phyloP scores from a whole-genome alignment of 768 basidiomycete genomes.

The Sistotremastrum niveocremeum region DNA sequence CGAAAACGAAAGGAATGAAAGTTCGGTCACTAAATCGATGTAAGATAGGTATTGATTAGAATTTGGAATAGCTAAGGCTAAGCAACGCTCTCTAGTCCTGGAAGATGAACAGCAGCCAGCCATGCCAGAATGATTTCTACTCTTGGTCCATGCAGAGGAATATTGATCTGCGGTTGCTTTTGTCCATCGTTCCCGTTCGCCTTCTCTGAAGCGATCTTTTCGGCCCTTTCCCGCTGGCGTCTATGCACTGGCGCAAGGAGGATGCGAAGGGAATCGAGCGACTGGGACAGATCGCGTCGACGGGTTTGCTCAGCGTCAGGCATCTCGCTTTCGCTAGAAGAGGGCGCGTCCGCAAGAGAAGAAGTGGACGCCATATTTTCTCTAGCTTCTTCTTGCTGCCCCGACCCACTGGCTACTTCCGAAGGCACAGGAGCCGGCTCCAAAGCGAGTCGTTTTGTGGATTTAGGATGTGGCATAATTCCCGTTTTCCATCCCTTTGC shows the following conservation, averaged over 20 bases:
- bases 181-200: conserved; percentile 27
- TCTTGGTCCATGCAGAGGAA: conserved; percentile 74
- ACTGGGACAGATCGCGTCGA: conserved; percentile 31
- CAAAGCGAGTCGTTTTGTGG: not conserved
- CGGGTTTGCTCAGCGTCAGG: not conserved
- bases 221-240: conserved; percentile 46
- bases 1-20: too few species aligned
- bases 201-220: conserved; percentile 38
- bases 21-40: too few species aligned
- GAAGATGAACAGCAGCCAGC: conserved; percentile 70
- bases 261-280: conserved; percentile 57
- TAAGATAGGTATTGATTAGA: too few species aligned
- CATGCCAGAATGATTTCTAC: conserved; percentile 80
- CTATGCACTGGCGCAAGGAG: conserved; percentile 57
- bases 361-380: conserved; percentile 12
- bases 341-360: conserved; percentile 11
- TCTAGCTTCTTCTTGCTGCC: too few species aligned
- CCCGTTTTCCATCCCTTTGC: conserved; percentile 64
- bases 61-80: too few species aligned
- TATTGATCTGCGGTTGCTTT: conserved; percentile 57
- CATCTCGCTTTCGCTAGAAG: conserved; percentile 6
- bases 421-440: not conserved
- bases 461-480: conserved; percentile 12
- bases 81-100: conserved; percentile 40
- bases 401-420: too few species aligned